A percentile compares a stretch with the other conserved stretches of the same genome.
These are phyloP conservation scores for Hanseniaspora gamundiae DNA, from an alignment of 1,139 yeast genomes.

Conservation along the genomic window DNA sequence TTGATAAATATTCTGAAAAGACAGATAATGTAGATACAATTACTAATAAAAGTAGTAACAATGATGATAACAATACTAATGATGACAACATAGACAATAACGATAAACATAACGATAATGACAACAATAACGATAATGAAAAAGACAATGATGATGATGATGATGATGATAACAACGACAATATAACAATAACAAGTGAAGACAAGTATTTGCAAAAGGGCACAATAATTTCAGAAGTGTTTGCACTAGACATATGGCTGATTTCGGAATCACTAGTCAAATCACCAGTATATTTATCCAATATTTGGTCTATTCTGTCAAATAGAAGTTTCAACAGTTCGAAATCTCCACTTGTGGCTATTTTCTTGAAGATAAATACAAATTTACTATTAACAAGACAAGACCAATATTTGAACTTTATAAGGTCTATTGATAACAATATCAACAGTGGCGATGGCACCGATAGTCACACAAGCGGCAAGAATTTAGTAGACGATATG, in stretches of 20 bases:
- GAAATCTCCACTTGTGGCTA: conserved; percentile 39
- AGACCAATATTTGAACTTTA: conserved; percentile 38
- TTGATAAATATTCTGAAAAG: conserved; percentile 4
- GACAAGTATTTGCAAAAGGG: conserved; percentile 18
- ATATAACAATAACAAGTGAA: conserved; percentile 3
- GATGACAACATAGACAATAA: conserved; percentile 5
- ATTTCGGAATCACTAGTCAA: conserved; percentile 86
- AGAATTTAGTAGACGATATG: conserved; percentile 37
- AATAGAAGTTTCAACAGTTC: conserved; percentile 43
- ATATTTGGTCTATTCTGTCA: conserved; percentile 75
- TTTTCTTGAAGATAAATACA: conserved; percentile 86
- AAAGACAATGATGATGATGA: conserved; percentile 11
- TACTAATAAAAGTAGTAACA: neutral
- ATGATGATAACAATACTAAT: conserved; percentile 6
- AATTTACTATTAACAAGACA: conserved; percentile 78
- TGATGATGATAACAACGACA: conserved; percentile 5
- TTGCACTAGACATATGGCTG: conserved; percentile 92
- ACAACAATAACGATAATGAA: conserved; percentile 6
- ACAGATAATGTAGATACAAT: conserved; percentile 1
- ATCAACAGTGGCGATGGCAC: neutral
- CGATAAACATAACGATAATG: conserved; percentile 11
- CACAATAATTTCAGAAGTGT: conserved; percentile 51
- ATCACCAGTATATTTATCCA: conserved; percentile 47
- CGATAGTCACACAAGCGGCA: conserved; percentile 14
- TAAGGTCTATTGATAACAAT: conserved; percentile 26